phyloP scores from a whole-genome alignment of 805 yeast genomes.

The Priceomyces haplophilus region DNA sequence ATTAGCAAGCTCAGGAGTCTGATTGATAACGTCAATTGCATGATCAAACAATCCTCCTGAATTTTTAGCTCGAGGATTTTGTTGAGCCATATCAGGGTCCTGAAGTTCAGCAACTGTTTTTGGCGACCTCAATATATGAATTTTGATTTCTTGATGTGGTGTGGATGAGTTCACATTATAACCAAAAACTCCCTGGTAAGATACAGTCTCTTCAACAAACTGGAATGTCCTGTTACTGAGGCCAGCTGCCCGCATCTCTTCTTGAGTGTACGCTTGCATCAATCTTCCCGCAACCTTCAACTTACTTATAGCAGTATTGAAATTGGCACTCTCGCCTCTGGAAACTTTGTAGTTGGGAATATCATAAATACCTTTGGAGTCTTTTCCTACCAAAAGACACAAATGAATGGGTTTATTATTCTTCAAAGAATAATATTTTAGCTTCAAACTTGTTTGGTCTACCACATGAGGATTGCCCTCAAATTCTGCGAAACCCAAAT shows the following conservation, averaged over 20 bases:
- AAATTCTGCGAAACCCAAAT: slow-evolving; percentile 24
- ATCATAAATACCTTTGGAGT: slow-evolving; percentile 69
- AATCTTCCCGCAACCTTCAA: slow-evolving; percentile 78
- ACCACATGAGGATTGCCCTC: slow-evolving; percentile 14
- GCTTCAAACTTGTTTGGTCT: slow-evolving; percentile 23
- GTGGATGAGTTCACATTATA: slow-evolving; percentile 49
- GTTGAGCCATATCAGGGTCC: slow-evolving; percentile 83
- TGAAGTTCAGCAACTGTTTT: slow-evolving; percentile 68
- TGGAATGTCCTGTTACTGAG: slow-evolving; percentile 76
- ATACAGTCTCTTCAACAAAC: slow-evolving; percentile 55
- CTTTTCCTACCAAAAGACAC: slow-evolving; percentile 72
- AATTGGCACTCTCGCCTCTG: slow-evolving; percentile 57
- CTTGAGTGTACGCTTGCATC: slow-evolving; percentile 90
- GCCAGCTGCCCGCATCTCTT: slow-evolving; percentile 78
- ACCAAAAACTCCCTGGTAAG: slow-evolving; percentile 32
- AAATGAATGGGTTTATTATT: slow-evolving; percentile 78
- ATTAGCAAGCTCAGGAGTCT: slow-evolving; percentile 23
- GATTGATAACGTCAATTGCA: slow-evolving; percentile 69
- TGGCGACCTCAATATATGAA: slow-evolving; percentile 72
- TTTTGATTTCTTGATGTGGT: slow-evolving; percentile 57
- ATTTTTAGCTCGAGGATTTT: slow-evolving; percentile 66
- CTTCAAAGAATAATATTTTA: slow-evolving; percentile 45
- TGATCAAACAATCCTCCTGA: slow-evolving; percentile 75
- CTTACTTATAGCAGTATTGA: slow-evolving; percentile 70
- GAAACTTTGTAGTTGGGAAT: slow-evolving; percentile 51